Conservation (phyloP, 208 protist genomes). For the Wallacemonas collosoma region DNA sequence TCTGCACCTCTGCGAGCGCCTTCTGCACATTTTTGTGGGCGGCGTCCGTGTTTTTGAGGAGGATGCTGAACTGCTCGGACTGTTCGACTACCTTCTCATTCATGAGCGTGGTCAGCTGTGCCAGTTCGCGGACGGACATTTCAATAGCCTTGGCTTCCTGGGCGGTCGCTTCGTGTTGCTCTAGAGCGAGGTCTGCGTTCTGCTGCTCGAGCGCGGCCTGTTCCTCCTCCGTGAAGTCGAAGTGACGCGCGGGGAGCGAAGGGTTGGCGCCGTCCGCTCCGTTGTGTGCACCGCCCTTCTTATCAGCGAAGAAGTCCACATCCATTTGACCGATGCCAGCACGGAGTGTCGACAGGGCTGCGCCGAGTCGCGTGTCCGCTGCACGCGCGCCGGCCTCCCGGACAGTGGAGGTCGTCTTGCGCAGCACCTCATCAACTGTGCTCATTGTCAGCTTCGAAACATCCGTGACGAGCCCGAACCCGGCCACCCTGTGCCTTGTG, state of each 20-base stretch:
- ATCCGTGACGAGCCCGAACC: slow-evolving; percentile 32
- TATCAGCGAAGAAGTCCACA: slow-evolving; percentile 14
- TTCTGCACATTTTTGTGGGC: slow-evolving; percentile 67
- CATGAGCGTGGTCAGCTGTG: slow-evolving; percentile 86
- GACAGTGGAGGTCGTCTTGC: slow-evolving; percentile 34
- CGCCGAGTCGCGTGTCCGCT: slow-evolving; percentile 33
- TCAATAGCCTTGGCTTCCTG: slow-evolving; percentile 77
- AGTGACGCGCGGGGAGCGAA: slow-evolving; percentile 9
- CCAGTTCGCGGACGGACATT: slow-evolving; percentile 76
- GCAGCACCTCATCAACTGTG: slow-evolving; percentile 41
- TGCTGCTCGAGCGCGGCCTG: slow-evolving; percentile 40
- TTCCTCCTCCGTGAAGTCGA: slow-evolving; percentile 45
- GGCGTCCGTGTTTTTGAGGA: slow-evolving; percentile 70
- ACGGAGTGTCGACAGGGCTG: slow-evolving; percentile 30
- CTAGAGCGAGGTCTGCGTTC: slow-evolving; percentile 47
- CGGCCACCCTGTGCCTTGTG: slow-evolving; percentile 2
- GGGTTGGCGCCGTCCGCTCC: neutral
- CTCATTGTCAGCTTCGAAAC: slow-evolving; percentile 26
- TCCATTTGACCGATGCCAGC: slow-evolving; percentile 27
- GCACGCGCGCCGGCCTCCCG: slow-evolving; percentile 32
- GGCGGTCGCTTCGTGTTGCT: slow-evolving; percentile 53
- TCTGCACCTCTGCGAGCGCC: slow-evolving; percentile 61
- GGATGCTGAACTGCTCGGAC: slow-evolving; percentile 79
- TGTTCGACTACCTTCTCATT: slow-evolving; percentile 84
- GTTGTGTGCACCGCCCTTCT: neutral